Conservation (phyloP, 768 basidiomycete species). For the Basidioascus undulatus region DNA sequence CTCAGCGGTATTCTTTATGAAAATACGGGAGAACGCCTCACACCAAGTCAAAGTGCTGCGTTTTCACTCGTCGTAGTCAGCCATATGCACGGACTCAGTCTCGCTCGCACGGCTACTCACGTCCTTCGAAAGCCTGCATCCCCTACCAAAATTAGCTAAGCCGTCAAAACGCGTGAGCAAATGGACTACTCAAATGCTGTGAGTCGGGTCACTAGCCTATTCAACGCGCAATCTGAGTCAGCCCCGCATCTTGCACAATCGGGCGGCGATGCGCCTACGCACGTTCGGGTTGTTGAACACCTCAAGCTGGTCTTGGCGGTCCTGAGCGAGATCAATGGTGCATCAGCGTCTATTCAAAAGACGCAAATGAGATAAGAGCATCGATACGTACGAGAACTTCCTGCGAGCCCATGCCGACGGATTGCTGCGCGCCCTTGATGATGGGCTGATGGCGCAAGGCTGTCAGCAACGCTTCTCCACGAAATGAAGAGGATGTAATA, state of each 20-base stretch:
- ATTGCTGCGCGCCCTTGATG: slow-evolving; percentile 39
- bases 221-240: not conserved
- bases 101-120: too few relatives aligned
- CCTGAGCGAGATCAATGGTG: too few relatives aligned
- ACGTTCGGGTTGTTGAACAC: slow-evolving; percentile 64
- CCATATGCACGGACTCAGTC: too few relatives aligned
- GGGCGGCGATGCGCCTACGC: slow-evolving; percentile 19
- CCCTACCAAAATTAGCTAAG: slow-evolving; percentile 1
- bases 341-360: not conserved
- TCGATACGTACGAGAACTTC: slow-evolving; percentile 63
- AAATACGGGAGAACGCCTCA: too few relatives aligned
- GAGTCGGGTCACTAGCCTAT: not conserved
- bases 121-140: slow-evolving; percentile 7
- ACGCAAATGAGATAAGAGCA: slow-evolving; percentile 16
- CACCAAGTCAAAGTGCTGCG: too few relatives aligned
- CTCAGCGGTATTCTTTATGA: too few relatives aligned
- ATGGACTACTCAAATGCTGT: slow-evolving; percentile 17
- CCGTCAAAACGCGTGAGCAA: too few relatives aligned
- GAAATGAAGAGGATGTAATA: not conserved
- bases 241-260: slow-evolving; percentile 8
- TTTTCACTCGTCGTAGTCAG: too few relatives aligned
- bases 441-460: slow-evolving; percentile 14
- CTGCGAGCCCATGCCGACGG: slow-evolving; percentile 36
- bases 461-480: too few relatives aligned
- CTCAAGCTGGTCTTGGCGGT: slow-evolving; percentile 12